Evolutionary conservation across 306 rosid genomes (phyloP).

Genomic region (Cajanus cajan): DNA sequence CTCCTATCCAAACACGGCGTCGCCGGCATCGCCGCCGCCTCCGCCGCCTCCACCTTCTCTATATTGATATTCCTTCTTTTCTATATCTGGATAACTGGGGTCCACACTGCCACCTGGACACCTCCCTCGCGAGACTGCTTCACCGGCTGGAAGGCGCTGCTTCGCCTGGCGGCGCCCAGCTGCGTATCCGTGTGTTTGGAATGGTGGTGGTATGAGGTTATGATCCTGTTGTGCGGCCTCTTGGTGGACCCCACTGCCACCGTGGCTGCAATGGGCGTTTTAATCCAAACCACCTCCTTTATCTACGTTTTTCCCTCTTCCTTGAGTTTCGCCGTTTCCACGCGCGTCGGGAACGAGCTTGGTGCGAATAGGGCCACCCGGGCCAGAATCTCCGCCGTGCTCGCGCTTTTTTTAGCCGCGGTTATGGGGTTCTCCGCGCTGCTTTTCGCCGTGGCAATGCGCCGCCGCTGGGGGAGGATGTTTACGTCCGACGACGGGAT

Average conservation of each 20-base stretch:
- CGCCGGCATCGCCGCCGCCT: conserved; percentile 71
- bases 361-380: conserved; percentile 53
- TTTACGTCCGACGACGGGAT: conserved; percentile 61
- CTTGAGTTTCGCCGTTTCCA: conserved; percentile 72
- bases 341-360: conserved; percentile 84
- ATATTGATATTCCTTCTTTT: too few species aligned
- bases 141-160: conserved; percentile 62
- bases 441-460: conserved; percentile 55
- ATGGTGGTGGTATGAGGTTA: conserved; percentile 99
- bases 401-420: conserved; percentile 52
- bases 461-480: conserved; percentile 67
- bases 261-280: conserved; percentile 87
- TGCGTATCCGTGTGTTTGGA: conserved; percentile 90
- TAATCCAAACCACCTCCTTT: conserved; percentile 85
- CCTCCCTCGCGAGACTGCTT: conserved; percentile 66
- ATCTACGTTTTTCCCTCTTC: conserved; percentile 90
- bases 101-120: conserved; percentile 61
- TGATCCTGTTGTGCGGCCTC: conserved; percentile 78
- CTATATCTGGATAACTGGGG: conserved; percentile 42
- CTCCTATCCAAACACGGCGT: conserved; percentile 48
- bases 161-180: conserved; percentile 74
- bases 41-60: conserved; percentile 65
- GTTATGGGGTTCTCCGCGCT: conserved; percentile 62
- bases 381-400: conserved; percentile 59
- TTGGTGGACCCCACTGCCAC: conserved; percentile 71